These are phyloP conservation scores for Cystofilobasidium capitatum DNA, from an alignment of 768 basidiomycete species.

Conservation along the genomic window DNA sequence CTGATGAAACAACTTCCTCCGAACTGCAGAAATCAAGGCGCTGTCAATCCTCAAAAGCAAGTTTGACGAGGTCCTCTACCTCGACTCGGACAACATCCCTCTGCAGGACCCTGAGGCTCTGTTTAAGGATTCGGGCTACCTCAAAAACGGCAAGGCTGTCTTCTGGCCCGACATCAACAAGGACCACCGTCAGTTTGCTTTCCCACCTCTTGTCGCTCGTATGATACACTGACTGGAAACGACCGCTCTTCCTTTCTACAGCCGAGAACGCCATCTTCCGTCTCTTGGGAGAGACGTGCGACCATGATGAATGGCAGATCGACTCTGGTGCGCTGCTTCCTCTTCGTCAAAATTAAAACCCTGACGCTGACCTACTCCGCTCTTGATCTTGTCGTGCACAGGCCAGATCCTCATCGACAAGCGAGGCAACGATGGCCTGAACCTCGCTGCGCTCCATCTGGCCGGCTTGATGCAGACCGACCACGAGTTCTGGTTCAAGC, in stretches of 20 bases:
- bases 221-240: neutral
- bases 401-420: conserved; percentile 44
- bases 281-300: conserved; percentile 38
- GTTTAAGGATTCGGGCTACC: conserved; percentile 39
- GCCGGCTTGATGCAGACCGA: conserved; percentile 39
- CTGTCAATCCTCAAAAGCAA: conserved; percentile 38
- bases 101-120: conserved; percentile 40
- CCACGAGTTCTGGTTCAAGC: conserved; percentile 40
- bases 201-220: neutral
- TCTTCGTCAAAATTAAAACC: neutral
- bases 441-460: conserved; percentile 41
- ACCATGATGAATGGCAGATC: conserved; percentile 40
- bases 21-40: conserved; percentile 37
- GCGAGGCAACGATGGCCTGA: conserved; percentile 41
- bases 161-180: conserved; percentile 46
- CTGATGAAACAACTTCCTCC: no score
- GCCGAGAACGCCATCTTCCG: conserved; percentile 44
- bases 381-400: neutral
- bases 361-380: no score
- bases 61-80: conserved; percentile 42
- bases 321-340: conserved; percentile 34
- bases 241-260: conserved; percentile 13
- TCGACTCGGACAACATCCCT: conserved; percentile 43
- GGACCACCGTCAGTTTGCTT: conserved; percentile 23
- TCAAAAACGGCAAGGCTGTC: conserved; percentile 35